Conservation (phyloP, 345 rosid species). For the Moricandia arvensis region DNA sequence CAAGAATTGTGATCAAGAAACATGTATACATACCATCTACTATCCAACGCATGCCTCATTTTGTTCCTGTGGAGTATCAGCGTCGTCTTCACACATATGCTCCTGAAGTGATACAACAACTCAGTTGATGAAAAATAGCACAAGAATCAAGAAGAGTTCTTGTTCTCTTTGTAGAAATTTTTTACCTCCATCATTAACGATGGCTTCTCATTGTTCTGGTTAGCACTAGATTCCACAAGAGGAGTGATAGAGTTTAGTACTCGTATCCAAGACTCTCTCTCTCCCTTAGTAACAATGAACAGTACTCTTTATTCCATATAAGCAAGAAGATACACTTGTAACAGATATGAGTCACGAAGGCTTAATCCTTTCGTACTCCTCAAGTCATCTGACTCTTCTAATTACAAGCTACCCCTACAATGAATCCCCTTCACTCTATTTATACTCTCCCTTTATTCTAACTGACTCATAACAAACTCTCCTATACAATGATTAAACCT, state of each 20-base stretch:
- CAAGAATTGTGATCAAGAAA: neutral
- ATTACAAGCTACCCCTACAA: no score
- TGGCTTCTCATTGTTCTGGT: conserved; percentile 22
- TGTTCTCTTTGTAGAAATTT: neutral
- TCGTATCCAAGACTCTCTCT: no score
- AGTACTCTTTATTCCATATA: no score
- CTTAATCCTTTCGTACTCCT: no score
- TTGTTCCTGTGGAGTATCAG: conserved; percentile 7
- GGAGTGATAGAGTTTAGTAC: conserved; percentile 7
- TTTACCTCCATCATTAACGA: conserved; percentile 23
- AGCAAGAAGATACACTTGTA: no score
- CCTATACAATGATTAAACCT: no score
- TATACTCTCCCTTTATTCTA: no score
- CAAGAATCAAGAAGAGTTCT: neutral
- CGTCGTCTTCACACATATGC: conserved; percentile 26
- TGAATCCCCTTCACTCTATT: no score
- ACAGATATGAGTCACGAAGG: no score
- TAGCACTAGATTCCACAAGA: conserved; percentile 17
- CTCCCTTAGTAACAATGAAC: no score
- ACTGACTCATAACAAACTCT: no score
- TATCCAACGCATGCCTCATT: conserved; percentile 18
- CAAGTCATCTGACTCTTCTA: no score
- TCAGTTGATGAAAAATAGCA: neutral
- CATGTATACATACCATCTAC: conserved; percentile 1
- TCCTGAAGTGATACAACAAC: conserved; percentile 26